Conservation (phyloP, 805 yeast genomes). For the Wickerhamiella bombiphila region DNA sequence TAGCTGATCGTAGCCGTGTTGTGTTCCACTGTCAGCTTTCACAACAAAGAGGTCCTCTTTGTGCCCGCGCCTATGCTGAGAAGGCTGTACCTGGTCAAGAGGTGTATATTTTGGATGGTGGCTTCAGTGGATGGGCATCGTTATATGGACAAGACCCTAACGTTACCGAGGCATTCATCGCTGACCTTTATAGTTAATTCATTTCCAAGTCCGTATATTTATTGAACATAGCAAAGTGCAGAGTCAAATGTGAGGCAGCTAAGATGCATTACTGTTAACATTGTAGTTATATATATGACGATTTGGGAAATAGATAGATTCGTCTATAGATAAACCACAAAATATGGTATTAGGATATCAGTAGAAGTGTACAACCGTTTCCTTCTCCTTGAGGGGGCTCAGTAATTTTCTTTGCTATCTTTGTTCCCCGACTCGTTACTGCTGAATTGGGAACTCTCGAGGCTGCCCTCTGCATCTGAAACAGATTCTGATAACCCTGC, state of each 20-base stretch:
- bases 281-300: too few species aligned
- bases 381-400: too few species aligned
- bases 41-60: constrained; percentile 83
- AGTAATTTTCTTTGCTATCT: too few species aligned
- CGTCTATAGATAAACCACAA: too few species aligned
- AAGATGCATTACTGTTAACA: too few species aligned
- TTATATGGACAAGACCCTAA: constrained; percentile 48
- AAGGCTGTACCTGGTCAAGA: constrained; percentile 24
- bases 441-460: neutral
- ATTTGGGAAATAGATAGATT: too few species aligned
- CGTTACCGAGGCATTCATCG: constrained; percentile 43
- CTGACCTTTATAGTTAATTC: constrained; percentile 29
- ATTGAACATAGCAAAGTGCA: too few species aligned
- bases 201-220: too few species aligned
- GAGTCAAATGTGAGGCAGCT: too few species aligned
- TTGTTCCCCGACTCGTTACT: constrained; percentile 5
- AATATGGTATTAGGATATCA: too few species aligned
- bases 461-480: neutral
- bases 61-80: constrained; percentile 48
- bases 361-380: too few species aligned
- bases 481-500: neutral
- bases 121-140: constrained; percentile 74
- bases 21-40: constrained; percentile 86
- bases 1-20: constrained; percentile 33
- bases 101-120: constrained; percentile 67